Base-by-base conservation (phyloP, 495 filamentous ascomycete species). In the Aspergillus nidulans region DNA sequence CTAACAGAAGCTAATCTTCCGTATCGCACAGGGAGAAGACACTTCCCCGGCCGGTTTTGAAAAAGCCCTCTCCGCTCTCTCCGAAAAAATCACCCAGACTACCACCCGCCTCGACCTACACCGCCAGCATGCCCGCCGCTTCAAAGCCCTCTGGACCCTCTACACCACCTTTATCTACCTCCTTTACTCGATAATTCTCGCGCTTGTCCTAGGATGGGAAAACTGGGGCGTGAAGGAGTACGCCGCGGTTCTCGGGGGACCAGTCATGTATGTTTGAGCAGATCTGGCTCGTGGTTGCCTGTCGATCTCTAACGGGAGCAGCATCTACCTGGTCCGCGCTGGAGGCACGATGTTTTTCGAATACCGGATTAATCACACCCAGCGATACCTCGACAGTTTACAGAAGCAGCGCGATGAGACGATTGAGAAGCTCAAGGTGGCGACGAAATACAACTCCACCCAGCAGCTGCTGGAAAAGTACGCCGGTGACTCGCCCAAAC, bases 401-500 rank as follows among this genome's bases (percentile, higher is more conserved):
- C 79, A 92, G 48, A 78, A 81, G 52, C 87, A 96, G 69, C 84
- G 91, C 42, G 81, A 87, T 49, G 83, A 84, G 62, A 95, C 91
- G 1, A 96, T 98, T 58, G 88, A 95, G 64, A 92, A 91, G 71
- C 83, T 98, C 45, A 98, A 97, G 71, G 81, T 83, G 25, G 91
- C 91, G 18, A 98, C 94, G 30, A 95, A 89, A 65, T 98, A 95
- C 73, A 87, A 96, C 69, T 91, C 91, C 6, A 98, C 94, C 15
- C 88, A 95, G 64, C 84, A 96, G 62, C 71, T 98, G 47, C 81
- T 98, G 2, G 88, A 97, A 63, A 98, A 96, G 64, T 98, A 98
- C 67, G 92, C 89, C 34, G 88, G 82, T 25, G 73, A 79, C 34
- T 75, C 81, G 16, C 77, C 75, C 0, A 72, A 74, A 64, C 67